These are phyloP conservation scores for Pyricularia sp. DNA, from an alignment of 2,329 filamentous ascomycete species.

Conservation along the genomic window DNA sequence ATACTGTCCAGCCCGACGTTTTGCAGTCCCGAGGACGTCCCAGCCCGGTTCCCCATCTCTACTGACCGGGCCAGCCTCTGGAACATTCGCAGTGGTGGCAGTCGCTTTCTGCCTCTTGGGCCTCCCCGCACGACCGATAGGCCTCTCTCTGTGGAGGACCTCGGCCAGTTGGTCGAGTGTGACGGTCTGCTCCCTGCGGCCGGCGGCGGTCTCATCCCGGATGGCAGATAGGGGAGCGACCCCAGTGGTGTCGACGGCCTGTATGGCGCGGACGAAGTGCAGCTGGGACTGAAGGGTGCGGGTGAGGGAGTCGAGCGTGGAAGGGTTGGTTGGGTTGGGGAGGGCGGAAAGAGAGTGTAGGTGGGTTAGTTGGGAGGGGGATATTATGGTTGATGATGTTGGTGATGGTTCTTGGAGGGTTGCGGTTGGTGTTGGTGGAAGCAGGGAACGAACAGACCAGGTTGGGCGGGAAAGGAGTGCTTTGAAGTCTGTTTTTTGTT, in stretches of 20 bases:
- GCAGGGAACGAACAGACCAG: constrained; percentile 72
- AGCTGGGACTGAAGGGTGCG: constrained; percentile 68
- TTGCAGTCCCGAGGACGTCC: constrained; percentile 55
- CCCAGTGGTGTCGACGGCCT: constrained; percentile 59
- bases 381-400: constrained; percentile 27
- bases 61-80: neutral
- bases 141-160: constrained; percentile 46
- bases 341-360: constrained; percentile 83
- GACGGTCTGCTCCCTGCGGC: constrained; percentile 43
- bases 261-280: constrained; percentile 79
- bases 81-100: constrained; percentile 22
- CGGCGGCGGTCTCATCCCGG: constrained; percentile 59
- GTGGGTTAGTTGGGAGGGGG: constrained; percentile 60
- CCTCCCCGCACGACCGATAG: constrained; percentile 40
- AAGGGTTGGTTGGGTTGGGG: constrained; percentile 49
- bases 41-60: constrained; percentile 28
- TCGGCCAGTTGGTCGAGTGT: constrained; percentile 42
- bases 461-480: constrained; percentile 53
- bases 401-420: neutral
- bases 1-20: constrained; percentile 54
- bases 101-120: constrained; percentile 21
- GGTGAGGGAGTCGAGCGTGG: constrained; percentile 59
- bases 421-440: constrained; percentile 19
- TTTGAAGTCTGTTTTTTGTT: neutral
- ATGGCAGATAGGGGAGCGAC: constrained; percentile 66